These are phyloP conservation scores for Nitzschia sp. DNA, from an alignment of 108 stramenopile species.

Conservation along the genomic window DNA sequence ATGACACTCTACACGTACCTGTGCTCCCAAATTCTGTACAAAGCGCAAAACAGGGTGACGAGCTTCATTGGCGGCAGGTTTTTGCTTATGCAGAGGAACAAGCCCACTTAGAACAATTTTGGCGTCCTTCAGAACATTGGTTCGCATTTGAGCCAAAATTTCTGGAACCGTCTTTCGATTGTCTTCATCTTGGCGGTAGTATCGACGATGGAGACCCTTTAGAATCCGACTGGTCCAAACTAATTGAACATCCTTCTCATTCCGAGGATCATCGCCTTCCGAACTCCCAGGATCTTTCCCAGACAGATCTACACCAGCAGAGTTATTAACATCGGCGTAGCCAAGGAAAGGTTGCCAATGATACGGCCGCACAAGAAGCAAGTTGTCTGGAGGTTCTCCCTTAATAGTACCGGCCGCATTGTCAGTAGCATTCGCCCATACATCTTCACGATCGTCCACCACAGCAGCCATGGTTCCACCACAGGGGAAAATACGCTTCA, in stretches of 20 bases:
- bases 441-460: constrained; percentile 88
- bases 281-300: constrained; percentile 23
- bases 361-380: constrained; percentile 76
- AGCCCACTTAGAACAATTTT: constrained; percentile 74
- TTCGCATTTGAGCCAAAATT: constrained; percentile 57
- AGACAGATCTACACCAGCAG: constrained; percentile 69
- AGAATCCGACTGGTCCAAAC: constrained; percentile 72
- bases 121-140: constrained; percentile 42
- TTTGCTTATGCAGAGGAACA: constrained; percentile 66
- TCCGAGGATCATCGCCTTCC: constrained; percentile 26
- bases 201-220: constrained; percentile 56
- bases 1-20: constrained; percentile 35
- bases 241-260: constrained; percentile 57
- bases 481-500: constrained; percentile 83
- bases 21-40: constrained; percentile 73
- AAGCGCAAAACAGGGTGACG: constrained; percentile 73
- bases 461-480: constrained; percentile 84
- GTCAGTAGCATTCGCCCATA: constrained; percentile 84
- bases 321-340: constrained; percentile 87
- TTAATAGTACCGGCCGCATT: constrained; percentile 48
- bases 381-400: constrained; percentile 85
- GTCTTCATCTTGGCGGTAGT: constrained; percentile 50
- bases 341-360: constrained; percentile 77
- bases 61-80: constrained; percentile 8
- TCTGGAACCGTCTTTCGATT: constrained; percentile 57